A percentile compares a stretch with the other conserved stretches of the same genome.
These are phyloP conservation scores for Phaeosphaeria sp. DNA, from an alignment of 2,329 filamentous ascomycete species.

Conservation along the genomic window DNA sequence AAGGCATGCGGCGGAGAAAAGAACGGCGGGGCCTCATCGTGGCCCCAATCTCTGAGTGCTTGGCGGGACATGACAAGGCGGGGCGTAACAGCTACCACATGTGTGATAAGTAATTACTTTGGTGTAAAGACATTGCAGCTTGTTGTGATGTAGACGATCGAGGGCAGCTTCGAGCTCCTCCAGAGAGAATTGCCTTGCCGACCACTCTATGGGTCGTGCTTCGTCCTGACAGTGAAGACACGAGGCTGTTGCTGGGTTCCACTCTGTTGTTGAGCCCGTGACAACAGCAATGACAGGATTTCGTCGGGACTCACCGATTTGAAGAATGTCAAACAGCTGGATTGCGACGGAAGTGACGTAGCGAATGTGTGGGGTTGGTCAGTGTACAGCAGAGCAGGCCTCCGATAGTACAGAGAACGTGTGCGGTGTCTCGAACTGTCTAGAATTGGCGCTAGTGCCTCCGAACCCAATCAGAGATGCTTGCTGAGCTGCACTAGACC, in stretches of 20 bases:
- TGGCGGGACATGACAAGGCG: background rate
- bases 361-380: background rate
- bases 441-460: background rate
- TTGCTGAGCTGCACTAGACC: background rate
- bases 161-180: background rate
- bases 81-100: background rate
- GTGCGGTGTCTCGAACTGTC: background rate
- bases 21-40: background rate
- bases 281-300: background rate
- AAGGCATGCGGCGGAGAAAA: slow-evolving; percentile 8
- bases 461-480: background rate
- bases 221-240: background rate
- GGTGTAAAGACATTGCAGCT: background rate
- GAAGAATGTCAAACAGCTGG: background rate
- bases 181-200: background rate
- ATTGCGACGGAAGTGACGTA: background rate
- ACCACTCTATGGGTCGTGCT: background rate
- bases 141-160: background rate
- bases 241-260: background rate
- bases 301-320: background rate
- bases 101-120: background rate
- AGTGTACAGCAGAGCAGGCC: background rate
- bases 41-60: background rate
- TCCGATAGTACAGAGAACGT: background rate
- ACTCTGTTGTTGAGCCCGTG: background rate